phyloP scores from a whole-genome alignment of 1,284 basidiomycete species.

The Boletus semigastroideus region DNA sequence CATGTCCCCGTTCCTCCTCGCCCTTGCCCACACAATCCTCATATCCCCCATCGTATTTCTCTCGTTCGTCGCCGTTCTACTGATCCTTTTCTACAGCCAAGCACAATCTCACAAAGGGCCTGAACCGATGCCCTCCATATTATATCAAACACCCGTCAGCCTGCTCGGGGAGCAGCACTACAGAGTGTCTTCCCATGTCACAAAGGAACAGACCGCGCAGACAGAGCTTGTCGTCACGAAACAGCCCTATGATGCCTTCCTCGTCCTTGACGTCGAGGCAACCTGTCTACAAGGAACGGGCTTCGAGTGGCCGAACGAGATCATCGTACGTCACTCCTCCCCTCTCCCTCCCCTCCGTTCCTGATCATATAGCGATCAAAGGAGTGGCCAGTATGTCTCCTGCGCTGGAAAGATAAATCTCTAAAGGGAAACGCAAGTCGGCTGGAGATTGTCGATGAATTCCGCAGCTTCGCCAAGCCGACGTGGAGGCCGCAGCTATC shows the following conservation, averaged over 20 bases:
- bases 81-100: constrained; percentile 6
- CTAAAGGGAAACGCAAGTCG: constrained; percentile 50
- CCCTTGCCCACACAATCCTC: not conserved
- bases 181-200: not conserved
- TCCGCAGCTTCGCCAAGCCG: constrained; percentile 86
- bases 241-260: constrained; percentile 69
- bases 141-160: constrained; percentile 9
- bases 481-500: constrained; percentile 83
- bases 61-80: not conserved
- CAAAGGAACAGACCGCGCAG: constrained; percentile 8
- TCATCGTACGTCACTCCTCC: constrained; percentile 64
- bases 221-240: constrained; percentile 27
- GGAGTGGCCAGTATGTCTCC: constrained; percentile 88
- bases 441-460: constrained; percentile 74
- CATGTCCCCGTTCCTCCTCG: constrained; percentile 5
- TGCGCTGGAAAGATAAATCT: constrained; percentile 76
- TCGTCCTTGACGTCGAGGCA: constrained; percentile 87
- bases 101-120: not conserved
- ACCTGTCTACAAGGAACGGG: constrained; percentile 71
- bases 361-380: constrained; percentile 34
- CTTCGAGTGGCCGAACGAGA: constrained; percentile 87
- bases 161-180: constrained; percentile 4
- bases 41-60: not conserved
- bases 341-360: constrained; percentile 26
- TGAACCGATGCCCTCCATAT: constrained; percentile 22